phyloP scores from a whole-genome alignment of 495 filamentous ascomycete species.

The Aspergillus sclerotioniger region DNA sequence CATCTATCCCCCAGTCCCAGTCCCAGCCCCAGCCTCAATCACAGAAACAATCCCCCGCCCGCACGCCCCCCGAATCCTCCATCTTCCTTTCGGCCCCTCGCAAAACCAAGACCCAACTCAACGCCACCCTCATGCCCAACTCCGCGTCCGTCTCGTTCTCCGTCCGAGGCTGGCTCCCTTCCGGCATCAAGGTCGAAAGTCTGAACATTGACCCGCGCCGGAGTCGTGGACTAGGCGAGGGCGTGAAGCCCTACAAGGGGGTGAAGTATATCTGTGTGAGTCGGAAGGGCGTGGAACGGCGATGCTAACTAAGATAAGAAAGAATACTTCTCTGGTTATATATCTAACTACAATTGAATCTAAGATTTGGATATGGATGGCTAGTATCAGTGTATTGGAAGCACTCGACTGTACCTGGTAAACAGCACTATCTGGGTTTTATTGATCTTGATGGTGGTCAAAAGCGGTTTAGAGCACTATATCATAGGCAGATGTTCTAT shows the following conservation, averaged over 20 bases:
- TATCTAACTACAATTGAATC: neutral
- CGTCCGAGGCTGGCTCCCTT: conserved; percentile 92
- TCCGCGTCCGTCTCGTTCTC: conserved; percentile 85
- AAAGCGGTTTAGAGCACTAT: no score
- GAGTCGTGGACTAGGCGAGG: conserved; percentile 81
- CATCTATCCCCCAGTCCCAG: conserved; percentile 10
- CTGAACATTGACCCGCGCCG: conserved; percentile 80
- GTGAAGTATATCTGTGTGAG: conserved; percentile 96
- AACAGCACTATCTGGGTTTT: no score
- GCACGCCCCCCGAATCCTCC: conserved; percentile 18
- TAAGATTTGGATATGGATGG: no score
- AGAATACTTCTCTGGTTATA: neutral
- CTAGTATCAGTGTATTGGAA: no score
- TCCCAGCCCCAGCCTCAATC: conserved; percentile 8
- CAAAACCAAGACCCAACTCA: conserved; percentile 58
- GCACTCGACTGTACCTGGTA: no score
- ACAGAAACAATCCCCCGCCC: neutral
- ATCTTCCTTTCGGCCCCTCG: conserved; percentile 33
- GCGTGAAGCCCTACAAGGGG: conserved; percentile 93
- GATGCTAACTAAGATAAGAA: conserved; percentile 27
- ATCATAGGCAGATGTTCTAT: no score
- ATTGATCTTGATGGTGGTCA: no score
- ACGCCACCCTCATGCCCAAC: conserved; percentile 85
- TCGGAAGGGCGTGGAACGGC: conserved; percentile 73
- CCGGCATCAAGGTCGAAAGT: conserved; percentile 90